Percentiles rank a stretch among this genome's conserved stretches.
Evolutionary conservation across 192 early-diverging fungal genomes (phyloP).

Genomic region (Bifiguratus adelaidae): DNA sequence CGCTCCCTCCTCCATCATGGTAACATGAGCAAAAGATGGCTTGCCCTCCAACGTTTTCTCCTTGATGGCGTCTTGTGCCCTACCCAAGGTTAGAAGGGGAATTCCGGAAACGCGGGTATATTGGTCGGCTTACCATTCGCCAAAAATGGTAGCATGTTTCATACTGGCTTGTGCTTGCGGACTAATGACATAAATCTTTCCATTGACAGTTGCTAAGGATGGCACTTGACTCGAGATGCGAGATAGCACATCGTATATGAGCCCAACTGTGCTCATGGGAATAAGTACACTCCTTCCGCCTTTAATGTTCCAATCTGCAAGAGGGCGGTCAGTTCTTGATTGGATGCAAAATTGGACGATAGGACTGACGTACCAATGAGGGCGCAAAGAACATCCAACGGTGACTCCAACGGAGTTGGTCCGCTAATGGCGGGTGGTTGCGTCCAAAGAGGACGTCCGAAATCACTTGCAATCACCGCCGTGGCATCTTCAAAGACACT

Average conservation of each 20-base stretch:
- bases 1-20: too few relatives aligned
- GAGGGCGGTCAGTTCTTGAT: too few relatives aligned
- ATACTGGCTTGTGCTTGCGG: slow-evolving; percentile 68
- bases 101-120: too few relatives aligned
- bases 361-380: too few relatives aligned
- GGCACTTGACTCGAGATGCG: slow-evolving; percentile 41
- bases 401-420: not conserved
- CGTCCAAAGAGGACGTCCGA: too few relatives aligned
- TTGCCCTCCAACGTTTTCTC: too few relatives aligned
- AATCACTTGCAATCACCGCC: slow-evolving; percentile 28
- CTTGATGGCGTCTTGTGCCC: too few relatives aligned
- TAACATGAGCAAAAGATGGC: too few relatives aligned
- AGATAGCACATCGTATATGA: slow-evolving; percentile 64
- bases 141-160: slow-evolving; percentile 72
- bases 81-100: too few relatives aligned
- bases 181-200: slow-evolving; percentile 52
- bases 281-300: slow-evolving; percentile 64
- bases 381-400: slow-evolving; percentile 10
- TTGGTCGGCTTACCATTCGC: slow-evolving; percentile 74
- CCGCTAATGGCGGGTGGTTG: slow-evolving; percentile 8
- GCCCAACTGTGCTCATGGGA: slow-evolving; percentile 53
- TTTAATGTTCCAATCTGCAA: too few relatives aligned
- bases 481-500: slow-evolving; percentile 25
- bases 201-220: slow-evolving; percentile 38
- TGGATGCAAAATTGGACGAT: too few relatives aligned